Percentiles rank a stretch among this genome's conserved stretches.
These are phyloP conservation scores for Globisporangium paddicum DNA, from an alignment of 352 stramenopile genomes.

Conservation along the genomic window DNA sequence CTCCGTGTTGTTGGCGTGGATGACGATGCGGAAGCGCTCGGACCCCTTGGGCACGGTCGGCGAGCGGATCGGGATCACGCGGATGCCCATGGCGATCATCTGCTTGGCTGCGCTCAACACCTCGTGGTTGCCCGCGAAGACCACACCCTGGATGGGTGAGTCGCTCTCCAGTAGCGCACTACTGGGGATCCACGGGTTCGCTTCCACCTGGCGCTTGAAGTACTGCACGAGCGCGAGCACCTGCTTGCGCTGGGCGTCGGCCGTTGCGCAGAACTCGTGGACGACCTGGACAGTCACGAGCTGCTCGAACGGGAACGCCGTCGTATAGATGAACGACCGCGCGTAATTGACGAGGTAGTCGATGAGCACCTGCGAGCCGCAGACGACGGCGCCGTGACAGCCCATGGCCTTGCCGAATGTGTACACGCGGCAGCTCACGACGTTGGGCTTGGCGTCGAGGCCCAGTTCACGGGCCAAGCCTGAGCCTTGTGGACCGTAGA, in stretches of 20 bases:
- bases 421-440: slow-evolving; percentile 87
- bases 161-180: slow-evolving; percentile 55
- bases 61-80: slow-evolving; percentile 93
- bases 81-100: slow-evolving; percentile 71
- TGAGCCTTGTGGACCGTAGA: slow-evolving; percentile 81
- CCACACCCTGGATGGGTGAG: slow-evolving; percentile 93
- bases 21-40: slow-evolving; percentile 95
- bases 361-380: slow-evolving; percentile 86
- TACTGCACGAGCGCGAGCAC: slow-evolving; percentile 59
- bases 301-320: slow-evolving; percentile 90
- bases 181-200: slow-evolving; percentile 31
- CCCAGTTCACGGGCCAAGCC: slow-evolving; percentile 59
- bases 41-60: slow-evolving; percentile 93
- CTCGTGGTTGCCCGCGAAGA: slow-evolving; percentile 89
- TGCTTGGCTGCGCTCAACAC: slow-evolving; percentile 76
- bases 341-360: slow-evolving; percentile 97
- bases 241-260: slow-evolving; percentile 32
- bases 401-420: slow-evolving; percentile 98
- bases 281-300: slow-evolving; percentile 87
- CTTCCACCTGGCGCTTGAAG: slow-evolving; percentile 67
- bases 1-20: slow-evolving; percentile 93
- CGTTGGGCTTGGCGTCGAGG: slow-evolving; percentile 73
- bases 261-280: slow-evolving; percentile 82
- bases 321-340: slow-evolving; percentile 97
- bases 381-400: slow-evolving; percentile 93